A percentile compares a stretch with the other conserved stretches of the same genome.
Conservation (phyloP, 257 asterid species). For the Primulina eburnea region DNA sequence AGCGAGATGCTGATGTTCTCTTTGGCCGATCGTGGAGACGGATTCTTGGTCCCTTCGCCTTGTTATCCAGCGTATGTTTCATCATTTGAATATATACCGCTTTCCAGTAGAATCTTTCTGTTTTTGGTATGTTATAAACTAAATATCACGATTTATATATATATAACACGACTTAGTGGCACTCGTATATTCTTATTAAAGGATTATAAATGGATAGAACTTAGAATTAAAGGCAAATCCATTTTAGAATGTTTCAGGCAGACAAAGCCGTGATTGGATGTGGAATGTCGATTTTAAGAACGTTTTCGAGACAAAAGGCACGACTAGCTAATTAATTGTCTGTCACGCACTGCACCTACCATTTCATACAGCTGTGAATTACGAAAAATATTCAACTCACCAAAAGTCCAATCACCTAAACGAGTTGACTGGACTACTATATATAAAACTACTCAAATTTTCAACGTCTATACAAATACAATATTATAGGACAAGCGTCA, state of each 20-base stretch:
- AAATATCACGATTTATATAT: too few relatives aligned
- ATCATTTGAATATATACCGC: too few relatives aligned
- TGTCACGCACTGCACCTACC: slow-evolving; percentile 23
- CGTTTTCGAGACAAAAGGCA: slow-evolving; percentile 8
- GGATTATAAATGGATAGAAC: too few relatives aligned
- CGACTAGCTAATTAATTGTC: background rate
- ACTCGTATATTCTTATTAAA: background rate
- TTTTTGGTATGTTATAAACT: too few relatives aligned
- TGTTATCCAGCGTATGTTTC: slow-evolving; percentile 77
- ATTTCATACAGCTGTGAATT: slow-evolving; percentile 9
- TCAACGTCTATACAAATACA: background rate
- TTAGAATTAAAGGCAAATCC: background rate
- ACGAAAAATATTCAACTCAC: background rate
- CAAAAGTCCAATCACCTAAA: background rate
- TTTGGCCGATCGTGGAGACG: slow-evolving; percentile 78
- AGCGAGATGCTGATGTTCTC: slow-evolving; percentile 59
- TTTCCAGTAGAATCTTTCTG: too few relatives aligned
- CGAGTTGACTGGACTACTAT: background rate
- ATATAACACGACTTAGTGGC: background rate
- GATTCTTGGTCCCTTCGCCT: slow-evolving; percentile 72
- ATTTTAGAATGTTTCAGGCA: slow-evolving; percentile 26
- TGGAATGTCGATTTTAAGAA: slow-evolving; percentile 20
- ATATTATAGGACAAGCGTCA: background rate
- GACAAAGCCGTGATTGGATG: slow-evolving; percentile 18
- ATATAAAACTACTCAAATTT: too few relatives aligned